Base-by-base conservation (phyloP, 495 filamentous ascomycete species). In the Sporormia fimetaria region DNA sequence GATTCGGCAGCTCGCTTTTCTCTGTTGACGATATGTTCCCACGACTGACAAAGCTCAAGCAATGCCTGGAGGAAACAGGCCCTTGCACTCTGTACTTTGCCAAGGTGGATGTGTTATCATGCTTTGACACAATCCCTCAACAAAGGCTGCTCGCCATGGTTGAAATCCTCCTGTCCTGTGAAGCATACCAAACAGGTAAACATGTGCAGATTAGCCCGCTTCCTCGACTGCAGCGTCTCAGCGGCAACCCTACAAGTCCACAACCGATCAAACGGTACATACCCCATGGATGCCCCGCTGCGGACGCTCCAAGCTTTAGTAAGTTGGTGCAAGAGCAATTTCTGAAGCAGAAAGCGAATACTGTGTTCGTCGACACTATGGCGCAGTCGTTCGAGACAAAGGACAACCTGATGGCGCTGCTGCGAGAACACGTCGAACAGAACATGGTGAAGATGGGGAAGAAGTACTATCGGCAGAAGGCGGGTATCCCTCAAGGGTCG, bases 51-150 rank as follows among this genome's bases (percentile, higher is more conserved):
- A 44, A 47, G 1, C 94, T 94, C 62, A 77, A 80, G 48, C 33
- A 57, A 4, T 59, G 21, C n/a, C 49, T 76, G 23, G 29, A 51
- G 21, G 26, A 39, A n/a, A 45, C 36, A 30, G 56, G 31, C 31
- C 44, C 36, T 38, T n/a, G 6, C 7, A 58, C 54, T 11, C 54
- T 86, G 6, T 94, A 80, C 57, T 94, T 96, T 52, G 87, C 80
- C 27, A 98, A 96, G 58, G 65, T 94, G 10, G 90, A 98, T 58
- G 85, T 95, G 20, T 69, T 85, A 57, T 74, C 85, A 6, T 94
- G 90, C 38, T 98, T 94, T 57, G 90, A 98, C 57, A 94, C 83
- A 0, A 94, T 98, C 32, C 90, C 90, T 0, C 92, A 96, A 52
- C 53, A 68, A 25, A 68, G 68, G 3, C 63, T 95, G n/a, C 51